Evolutionary conservation across 805 yeast species (phyloP), one percentile per base, ranked within the genome.

Genomic region (Barnettozyma siamensis): DNA sequence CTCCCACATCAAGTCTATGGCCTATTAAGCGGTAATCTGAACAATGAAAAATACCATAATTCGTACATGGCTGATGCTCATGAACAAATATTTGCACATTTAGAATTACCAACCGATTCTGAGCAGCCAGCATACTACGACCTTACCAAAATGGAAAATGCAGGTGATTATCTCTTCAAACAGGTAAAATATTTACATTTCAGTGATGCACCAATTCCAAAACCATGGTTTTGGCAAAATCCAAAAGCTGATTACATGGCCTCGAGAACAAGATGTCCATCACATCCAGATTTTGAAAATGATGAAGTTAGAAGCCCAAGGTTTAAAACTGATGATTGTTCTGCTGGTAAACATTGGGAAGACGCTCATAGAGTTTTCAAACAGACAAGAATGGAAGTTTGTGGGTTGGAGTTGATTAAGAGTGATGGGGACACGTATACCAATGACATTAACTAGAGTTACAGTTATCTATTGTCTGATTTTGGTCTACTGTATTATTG

Each of bases 141-240:
- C n/a, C 41, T 48, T 13, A 39, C 45, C 10, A 33, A 36, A 2
- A 21, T 58, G 12, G 37, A 31, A 2, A 33, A 31, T 12, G 45
- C 49, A 15, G 54, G 49, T 31, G 52, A 51, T n/a, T 31, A 37
- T 16, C 33, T 50, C 5, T 44, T 61, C 7, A 45, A 52, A 7
- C 55, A 63, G 10, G 57, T 71, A 5, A 72, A 70, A 50, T 63
- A 76, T 40, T 55, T 79, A 23, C 88, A 82, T 55, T 82, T 75
- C 56, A 75, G 83, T 3, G 88, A 82, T 53, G 69, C 71, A 28
- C 88, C 88, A 6, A 58, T 80, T 7, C 76, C 80, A 0, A 80
- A 82, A 52, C 88, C 87, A 5, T 80, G 88, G 88, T 55, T 43
- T 34, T 24, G 39, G n/a, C 44, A 49, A 27, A 31, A 42, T 12